Evolutionary conservation across 2,329 filamentous ascomycete species (phyloP).

Genomic region (Ceratocystis alfenasii): DNA sequence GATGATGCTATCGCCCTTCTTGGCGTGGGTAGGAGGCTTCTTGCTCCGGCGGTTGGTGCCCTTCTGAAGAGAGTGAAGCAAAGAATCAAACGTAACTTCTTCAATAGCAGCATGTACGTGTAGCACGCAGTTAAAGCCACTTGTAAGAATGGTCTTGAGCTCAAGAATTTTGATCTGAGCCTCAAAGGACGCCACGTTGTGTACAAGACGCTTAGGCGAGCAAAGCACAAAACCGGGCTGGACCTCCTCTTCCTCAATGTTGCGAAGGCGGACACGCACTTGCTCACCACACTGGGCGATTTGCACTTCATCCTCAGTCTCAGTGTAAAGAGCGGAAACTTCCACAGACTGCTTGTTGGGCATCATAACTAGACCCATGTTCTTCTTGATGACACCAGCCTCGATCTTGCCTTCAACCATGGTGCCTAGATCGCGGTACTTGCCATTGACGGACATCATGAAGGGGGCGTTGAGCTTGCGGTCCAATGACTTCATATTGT

Average conservation of each 20-base stretch:
- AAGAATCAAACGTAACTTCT: slow-evolving; percentile 79
- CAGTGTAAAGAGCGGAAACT: slow-evolving; percentile 78
- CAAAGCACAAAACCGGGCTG: slow-evolving; percentile 91
- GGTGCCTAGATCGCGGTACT: slow-evolving; percentile 95
- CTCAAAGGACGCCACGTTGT: slow-evolving; percentile 82
- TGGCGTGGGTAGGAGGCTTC: slow-evolving; percentile 82
- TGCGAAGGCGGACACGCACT: slow-evolving; percentile 79
- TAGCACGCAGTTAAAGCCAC: slow-evolving; percentile 94
- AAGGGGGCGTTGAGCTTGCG: slow-evolving; percentile 95
- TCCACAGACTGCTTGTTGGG: slow-evolving; percentile 75
- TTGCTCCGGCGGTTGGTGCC: slow-evolving; percentile 90
- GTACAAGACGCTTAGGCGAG: slow-evolving; percentile 83
- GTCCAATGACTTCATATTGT: slow-evolving; percentile 81
- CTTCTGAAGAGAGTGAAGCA: slow-evolving; percentile 92
- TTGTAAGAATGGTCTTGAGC: slow-evolving; percentile 82
- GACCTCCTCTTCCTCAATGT: slow-evolving; percentile 95
- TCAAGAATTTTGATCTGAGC: slow-evolving; percentile 94
- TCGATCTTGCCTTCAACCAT: slow-evolving; percentile 98
- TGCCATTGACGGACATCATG: slow-evolving; percentile 96
- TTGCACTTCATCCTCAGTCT: slow-evolving; percentile 83
- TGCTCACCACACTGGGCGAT: slow-evolving; percentile 87
- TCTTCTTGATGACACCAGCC: slow-evolving; percentile 86
- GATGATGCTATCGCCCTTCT: slow-evolving; percentile 71
- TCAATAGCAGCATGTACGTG: slow-evolving; percentile 97
- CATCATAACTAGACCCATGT: slow-evolving; percentile 81